These are phyloP conservation scores for Calonectria naviculata DNA, from an alignment of 2,329 filamentous ascomycete species.

Conservation along the genomic window DNA sequence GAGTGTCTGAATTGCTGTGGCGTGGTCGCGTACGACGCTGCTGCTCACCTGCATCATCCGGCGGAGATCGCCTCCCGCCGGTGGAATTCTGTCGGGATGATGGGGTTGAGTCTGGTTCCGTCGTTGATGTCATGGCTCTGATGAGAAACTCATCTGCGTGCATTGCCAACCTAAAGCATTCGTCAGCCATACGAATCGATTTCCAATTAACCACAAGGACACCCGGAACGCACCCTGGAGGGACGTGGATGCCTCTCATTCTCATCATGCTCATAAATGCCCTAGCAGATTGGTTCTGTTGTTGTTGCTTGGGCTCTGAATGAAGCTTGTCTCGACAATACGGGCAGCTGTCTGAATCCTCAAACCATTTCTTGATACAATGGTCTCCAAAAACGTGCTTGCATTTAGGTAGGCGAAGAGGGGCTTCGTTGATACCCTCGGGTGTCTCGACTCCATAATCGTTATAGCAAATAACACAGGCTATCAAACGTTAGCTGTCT, in stretches of 20 bases:
- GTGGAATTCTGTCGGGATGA: slow-evolving; percentile 24
- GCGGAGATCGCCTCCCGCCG: slow-evolving; percentile 41
- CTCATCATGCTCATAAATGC: slow-evolving; percentile 47
- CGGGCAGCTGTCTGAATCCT: slow-evolving; percentile 71
- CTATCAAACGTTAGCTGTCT: slow-evolving; percentile 48
- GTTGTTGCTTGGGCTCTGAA: slow-evolving; percentile 53
- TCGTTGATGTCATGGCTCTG: slow-evolving; percentile 17
- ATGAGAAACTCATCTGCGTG: slow-evolving; percentile 34
- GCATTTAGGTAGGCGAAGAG: slow-evolving; percentile 70
- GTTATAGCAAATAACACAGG: slow-evolving; percentile 73
- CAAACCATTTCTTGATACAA: slow-evolving; percentile 75
- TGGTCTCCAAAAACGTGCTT: slow-evolving; percentile 73
- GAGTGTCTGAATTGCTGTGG: slow-evolving; percentile 29
- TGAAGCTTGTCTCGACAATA: slow-evolving; percentile 73
- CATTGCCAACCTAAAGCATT: slow-evolving; percentile 17
- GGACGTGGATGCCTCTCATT: slow-evolving; percentile 34
- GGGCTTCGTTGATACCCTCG: slow-evolving; percentile 67
- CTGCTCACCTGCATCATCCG: slow-evolving; percentile 40
- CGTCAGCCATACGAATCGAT: slow-evolving; percentile 18
- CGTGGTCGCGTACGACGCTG: slow-evolving; percentile 44
- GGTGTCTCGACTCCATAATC: slow-evolving; percentile 67
- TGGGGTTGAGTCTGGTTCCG: slow-evolving; percentile 25
- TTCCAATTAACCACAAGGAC: neutral
- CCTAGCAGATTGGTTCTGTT: slow-evolving; percentile 28
- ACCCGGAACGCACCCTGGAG: slow-evolving; percentile 34